Percentiles rank a stretch among this genome's conserved stretches.
phyloP scores from a whole-genome alignment of 257 asterid species.

The Linderniella brevidens region DNA sequence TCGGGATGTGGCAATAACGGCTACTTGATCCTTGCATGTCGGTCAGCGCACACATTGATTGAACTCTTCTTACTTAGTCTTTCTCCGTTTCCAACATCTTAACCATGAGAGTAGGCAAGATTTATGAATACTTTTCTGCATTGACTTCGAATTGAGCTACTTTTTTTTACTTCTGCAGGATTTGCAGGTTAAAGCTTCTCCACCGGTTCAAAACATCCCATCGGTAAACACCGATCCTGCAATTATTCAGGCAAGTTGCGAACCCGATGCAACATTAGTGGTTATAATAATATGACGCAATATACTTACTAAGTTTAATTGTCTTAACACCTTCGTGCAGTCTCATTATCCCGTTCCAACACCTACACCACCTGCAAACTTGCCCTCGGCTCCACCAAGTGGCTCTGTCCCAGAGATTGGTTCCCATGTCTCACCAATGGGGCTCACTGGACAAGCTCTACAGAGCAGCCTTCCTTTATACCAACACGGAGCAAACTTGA shows the following conservation, averaged over 20 bases:
- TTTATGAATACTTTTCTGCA: background rate
- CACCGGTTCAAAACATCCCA: constrained; percentile 46
- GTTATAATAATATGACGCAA: background rate
- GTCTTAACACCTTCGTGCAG: constrained; percentile 29
- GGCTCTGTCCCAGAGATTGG: constrained; percentile 40
- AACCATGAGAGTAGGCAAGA: too few species aligned
- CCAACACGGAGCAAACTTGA: constrained; percentile 84
- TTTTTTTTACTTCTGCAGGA: constrained; percentile 31
- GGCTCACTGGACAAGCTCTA: constrained; percentile 42
- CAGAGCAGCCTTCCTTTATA: constrained; percentile 65
- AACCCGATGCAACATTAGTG: background rate
- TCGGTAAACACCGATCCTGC: constrained; percentile 82
- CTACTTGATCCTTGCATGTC: too few species aligned
- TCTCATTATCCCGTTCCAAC: constrained; percentile 74
- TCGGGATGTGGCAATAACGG: too few species aligned
- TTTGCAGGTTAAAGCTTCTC: constrained; percentile 83
- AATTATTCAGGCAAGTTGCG: constrained; percentile 24
- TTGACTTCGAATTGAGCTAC: background rate
- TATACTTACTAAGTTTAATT: constrained; percentile 9
- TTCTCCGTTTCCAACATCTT: too few species aligned
- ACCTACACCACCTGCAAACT: constrained; percentile 32
- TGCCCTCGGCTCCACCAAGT: constrained; percentile 46
- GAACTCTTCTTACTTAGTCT: too few species aligned
- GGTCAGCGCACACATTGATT: too few species aligned
- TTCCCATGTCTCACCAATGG: constrained; percentile 50